Conservation (phyloP, 2,329 filamentous ascomycete genomes). For the Hypoxylon rubiginosum region DNA sequence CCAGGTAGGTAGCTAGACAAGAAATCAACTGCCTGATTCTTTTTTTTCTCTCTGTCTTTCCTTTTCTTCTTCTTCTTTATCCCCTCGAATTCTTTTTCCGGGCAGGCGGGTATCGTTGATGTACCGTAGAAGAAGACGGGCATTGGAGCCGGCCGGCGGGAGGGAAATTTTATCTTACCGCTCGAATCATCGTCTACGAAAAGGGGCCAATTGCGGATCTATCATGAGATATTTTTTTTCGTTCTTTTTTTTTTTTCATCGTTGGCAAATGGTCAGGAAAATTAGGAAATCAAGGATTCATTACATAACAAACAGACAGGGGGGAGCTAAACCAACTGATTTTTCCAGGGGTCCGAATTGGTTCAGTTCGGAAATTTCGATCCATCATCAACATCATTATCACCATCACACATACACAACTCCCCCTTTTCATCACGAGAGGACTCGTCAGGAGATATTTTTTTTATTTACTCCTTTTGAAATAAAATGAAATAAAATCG, state of each 20-base stretch:
- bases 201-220: conserved; percentile 10
- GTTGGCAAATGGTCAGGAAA: conserved; percentile 2
- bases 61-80: not conserved
- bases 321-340: not conserved
- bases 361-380: conserved; percentile 26
- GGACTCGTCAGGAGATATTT: not conserved
- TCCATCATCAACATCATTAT: conserved; percentile 6
- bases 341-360: conserved; percentile 4
- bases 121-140: conserved; percentile 11
- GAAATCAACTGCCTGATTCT: conserved; percentile 9
- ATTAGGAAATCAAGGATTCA: conserved; percentile 18
- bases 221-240: conserved; percentile 15
- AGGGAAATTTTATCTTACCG: conserved; percentile 22
- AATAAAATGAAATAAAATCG: not conserved
- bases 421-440: not conserved
- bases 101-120: conserved; percentile 23
- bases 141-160: conserved; percentile 16
- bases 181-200: conserved; percentile 13
- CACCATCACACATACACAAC: conserved; percentile 12
- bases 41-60: conserved; percentile 3
- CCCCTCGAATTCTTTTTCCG: conserved; percentile 13
- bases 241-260: not conserved
- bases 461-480: not conserved
- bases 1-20: not conserved
- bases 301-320: conserved; percentile 29